These are phyloP conservation scores for Rhodamnia rubescens DNA, from an alignment of 345 rosid species.

Conservation along the genomic window DNA sequence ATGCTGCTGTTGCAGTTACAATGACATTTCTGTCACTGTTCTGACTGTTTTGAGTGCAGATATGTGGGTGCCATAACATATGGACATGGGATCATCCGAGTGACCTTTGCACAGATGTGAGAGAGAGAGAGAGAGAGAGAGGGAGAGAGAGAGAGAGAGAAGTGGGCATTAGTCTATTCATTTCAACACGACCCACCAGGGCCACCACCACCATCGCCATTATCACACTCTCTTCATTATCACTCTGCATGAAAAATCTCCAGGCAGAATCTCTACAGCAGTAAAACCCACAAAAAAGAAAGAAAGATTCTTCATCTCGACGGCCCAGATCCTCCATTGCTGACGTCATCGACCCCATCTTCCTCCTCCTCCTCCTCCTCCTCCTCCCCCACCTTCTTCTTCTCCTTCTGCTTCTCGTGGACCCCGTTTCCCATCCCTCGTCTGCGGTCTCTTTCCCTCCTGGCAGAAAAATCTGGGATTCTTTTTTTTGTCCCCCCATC, in stretches of 20 bases:
- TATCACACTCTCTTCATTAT: background rate
- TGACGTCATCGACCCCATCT: background rate
- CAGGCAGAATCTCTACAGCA: background rate
- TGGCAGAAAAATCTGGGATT: background rate
- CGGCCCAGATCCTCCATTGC: background rate
- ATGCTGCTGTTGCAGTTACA: background rate
- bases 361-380: background rate
- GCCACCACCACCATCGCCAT: background rate
- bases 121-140: background rate
- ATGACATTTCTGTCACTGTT: background rate
- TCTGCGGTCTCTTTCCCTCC: background rate
- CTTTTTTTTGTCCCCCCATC: background rate
- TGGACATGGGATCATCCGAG: background rate
- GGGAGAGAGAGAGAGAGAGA: background rate
- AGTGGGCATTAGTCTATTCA: background rate
- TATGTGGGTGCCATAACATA: background rate
- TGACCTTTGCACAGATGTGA: background rate
- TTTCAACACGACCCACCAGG: background rate
- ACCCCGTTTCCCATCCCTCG: background rate
- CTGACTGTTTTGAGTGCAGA: background rate
- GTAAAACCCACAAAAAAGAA: background rate
- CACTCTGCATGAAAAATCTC: background rate
- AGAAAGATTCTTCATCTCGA: background rate
- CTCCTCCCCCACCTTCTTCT: background rate
- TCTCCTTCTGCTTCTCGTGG: background rate